These are phyloP conservation scores for Xylaria sp. DNA, from an alignment of 2,329 filamentous ascomycete species.

Conservation along the genomic window DNA sequence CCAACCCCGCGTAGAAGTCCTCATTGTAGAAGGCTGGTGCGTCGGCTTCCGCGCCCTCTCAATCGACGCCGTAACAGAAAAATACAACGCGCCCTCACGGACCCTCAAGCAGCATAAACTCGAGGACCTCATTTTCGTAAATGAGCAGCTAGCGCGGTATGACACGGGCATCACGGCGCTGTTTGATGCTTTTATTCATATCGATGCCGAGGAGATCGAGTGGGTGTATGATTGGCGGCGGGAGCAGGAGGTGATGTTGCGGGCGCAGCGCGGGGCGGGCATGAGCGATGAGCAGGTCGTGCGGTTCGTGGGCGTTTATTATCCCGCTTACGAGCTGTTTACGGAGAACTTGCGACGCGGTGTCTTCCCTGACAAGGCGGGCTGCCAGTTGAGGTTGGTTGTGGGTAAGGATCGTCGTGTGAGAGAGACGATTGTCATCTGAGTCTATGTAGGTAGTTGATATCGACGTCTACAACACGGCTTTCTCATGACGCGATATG, in stretches of 20 bases:
- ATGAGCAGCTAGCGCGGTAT: conserved; percentile 44
- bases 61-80: conserved; percentile 46
- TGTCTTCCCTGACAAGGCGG: conserved; percentile 44
- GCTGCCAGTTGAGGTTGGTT: conserved; percentile 56
- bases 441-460: conserved; percentile 14
- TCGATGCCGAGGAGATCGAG: conserved; percentile 63
- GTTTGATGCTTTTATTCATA: conserved; percentile 52
- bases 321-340: conserved; percentile 67
- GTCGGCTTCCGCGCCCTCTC: conserved; percentile 70
- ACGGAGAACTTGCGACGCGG: conserved; percentile 54
- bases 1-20: conserved; percentile 50
- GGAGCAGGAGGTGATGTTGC: conserved; percentile 71
- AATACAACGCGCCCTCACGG: conserved; percentile 46
- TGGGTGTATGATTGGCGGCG: conserved; percentile 82
- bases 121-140: conserved; percentile 47
- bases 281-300: conserved; percentile 80
- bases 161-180: conserved; percentile 42
- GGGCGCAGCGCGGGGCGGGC: conserved; percentile 60
- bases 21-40: conserved; percentile 89
- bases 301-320: conserved; percentile 65
- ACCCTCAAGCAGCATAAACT: conserved; percentile 45
- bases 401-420: conserved; percentile 57
- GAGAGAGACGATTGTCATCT: conserved; percentile 50
- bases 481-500: background rate
- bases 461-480: no score